Evolutionary conservation across 2,329 filamentous ascomycete genomes (phyloP), one percentile per base, ranked within the genome.

Genomic region (Zymoseptoria passerinii): DNA sequence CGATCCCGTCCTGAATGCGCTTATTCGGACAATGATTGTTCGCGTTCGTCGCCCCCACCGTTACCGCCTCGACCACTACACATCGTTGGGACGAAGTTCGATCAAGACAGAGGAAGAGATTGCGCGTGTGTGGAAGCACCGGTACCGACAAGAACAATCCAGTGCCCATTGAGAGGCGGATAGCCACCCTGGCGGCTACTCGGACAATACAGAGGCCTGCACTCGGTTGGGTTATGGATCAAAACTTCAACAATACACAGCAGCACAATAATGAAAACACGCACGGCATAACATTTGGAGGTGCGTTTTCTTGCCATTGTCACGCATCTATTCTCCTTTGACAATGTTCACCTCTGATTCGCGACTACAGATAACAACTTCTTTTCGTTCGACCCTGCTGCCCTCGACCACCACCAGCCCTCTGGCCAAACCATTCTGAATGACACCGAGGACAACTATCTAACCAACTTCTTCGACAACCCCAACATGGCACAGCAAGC

Each of bases 401-500:
- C 50, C 19, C 23, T 52, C 13, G 50, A 52, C 13, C 50, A 52
- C 13, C 50, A 52, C 27, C 50, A 52, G 28, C 50, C 50, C 28
- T 27, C 50, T 18, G 50, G 50, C 8, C 23, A 52, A 28, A 52
- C 55, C 23, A 51, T 56, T 18, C 40, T 56, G 29, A 56, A 56
- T 23, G 28, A 56, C 48, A 52, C 28, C 48, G 55, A 56, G 19
- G 50, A 56, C 55, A 23, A 56, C 49, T 56, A 52, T 49, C 55
- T 56, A 8, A 40, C 48, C n/a, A 56, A 23, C 48, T 56, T 56
- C 28, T 56, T 56, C 55, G 55, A 56, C 55, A 52, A 56, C 29
- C 55, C 55, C 2, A 56, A 52, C 55, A 52, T 52, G 50, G 50
- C 50, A 13, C 50, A 52, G 23, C 48, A 56, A 27, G 10, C 52